phyloP scores from a whole-genome alignment of 2,329 filamentous ascomycete genomes.

The Stachybotrys elegans region DNA sequence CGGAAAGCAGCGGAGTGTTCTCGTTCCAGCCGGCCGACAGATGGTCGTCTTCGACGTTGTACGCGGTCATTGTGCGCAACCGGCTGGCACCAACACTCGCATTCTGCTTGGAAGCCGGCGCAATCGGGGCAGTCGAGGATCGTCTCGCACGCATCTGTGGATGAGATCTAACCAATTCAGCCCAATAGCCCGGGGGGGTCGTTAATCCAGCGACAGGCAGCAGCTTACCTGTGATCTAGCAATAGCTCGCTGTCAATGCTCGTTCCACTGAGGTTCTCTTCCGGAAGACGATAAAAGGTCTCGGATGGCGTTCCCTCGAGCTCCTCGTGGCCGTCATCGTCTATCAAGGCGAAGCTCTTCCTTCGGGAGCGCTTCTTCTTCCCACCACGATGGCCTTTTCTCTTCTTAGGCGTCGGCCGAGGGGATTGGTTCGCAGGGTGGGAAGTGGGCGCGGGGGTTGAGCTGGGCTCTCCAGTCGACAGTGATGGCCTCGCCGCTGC shows the following conservation, averaged over 20 bases:
- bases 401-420: constrained; percentile 45
- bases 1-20: constrained; percentile 48
- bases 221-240: constrained; percentile 72
- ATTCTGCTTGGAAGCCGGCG: constrained; percentile 27
- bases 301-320: constrained; percentile 26
- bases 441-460: constrained; percentile 9
- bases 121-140: constrained; percentile 43
- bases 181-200: no score
- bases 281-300: constrained; percentile 44
- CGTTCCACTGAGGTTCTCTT: constrained; percentile 67
- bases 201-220: no score
- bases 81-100: constrained; percentile 26
- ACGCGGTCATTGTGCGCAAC: constrained; percentile 28
- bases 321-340: constrained; percentile 47
- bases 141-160: constrained; percentile 60
- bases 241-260: constrained; percentile 87
- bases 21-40: constrained; percentile 42
- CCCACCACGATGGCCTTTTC: constrained; percentile 67
- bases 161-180: constrained; percentile 42
- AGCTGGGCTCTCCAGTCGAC: no score
- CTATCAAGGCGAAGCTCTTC: constrained; percentile 70
- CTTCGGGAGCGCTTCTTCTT: constrained; percentile 73
- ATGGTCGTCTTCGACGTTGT: constrained; percentile 43
- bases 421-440: constrained; percentile 9
- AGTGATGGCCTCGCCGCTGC: constrained; percentile 10